Base-by-base conservation (phyloP, 1,284 basidiomycete species). In the Ganoderma multipileum region DNA sequence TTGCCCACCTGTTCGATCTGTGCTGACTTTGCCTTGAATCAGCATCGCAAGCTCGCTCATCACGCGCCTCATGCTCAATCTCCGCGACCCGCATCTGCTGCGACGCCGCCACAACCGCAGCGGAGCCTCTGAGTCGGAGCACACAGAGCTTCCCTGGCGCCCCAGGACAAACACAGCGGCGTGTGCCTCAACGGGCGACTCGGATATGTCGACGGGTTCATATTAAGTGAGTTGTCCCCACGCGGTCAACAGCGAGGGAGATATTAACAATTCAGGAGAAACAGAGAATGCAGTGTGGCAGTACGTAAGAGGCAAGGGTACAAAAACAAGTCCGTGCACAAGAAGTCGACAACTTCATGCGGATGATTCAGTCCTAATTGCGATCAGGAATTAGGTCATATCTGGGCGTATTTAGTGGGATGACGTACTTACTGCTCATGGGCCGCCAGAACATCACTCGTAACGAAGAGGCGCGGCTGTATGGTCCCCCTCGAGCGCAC, bases 11-110 rank as follows among this genome's bases (percentile, higher is more conserved):
- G 7, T n/a, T 26, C 36, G 3, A 9, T 18, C 38, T 4, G 2
- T n/a, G 42, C 20, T 36, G n/a, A 33, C 33, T 1, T 2, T 11
- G 33, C 38, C 38, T 11, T 28, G 44, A 26, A 30, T 16, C 6
- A 63, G 61, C 28, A 36, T 63, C 18, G 47, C 61, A 4, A 52
- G 44, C 30, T 52, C 61, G 20, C 47, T 63, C 30, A 63, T 63
- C 30, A 50, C 61, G 11, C 30, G 61, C 1, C 61, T 63, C 39
- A 63, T 63, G 61, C 61, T 63, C 61, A 50, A 63, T 33, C 47
- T 63, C 20, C 61, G 61, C 42, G 61, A 63, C 41, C 61, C 61
- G 9, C 33, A 12, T 18, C 20, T 63, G 8, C 33, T 57, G 5
- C 55, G 33, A 36, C n/a, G 36, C 20, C 33, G 16, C 18, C 4